These are phyloP conservation scores for Aspergillus heteromorphus DNA, from an alignment of 495 filamentous ascomycete genomes.

Conservation along the genomic window DNA sequence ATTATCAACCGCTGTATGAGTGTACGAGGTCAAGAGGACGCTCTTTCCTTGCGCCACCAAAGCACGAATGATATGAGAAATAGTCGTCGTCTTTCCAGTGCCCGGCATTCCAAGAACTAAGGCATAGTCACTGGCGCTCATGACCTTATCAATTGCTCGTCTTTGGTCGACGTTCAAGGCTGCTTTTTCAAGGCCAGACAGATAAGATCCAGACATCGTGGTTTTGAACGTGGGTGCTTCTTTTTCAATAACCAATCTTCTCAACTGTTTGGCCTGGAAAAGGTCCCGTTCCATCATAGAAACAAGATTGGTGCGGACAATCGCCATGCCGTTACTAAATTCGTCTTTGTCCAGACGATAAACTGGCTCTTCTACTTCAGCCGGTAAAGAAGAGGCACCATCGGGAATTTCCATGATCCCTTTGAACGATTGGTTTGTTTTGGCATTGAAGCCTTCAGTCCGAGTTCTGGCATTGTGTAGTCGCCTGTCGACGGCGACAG, in stretches of 20 bases:
- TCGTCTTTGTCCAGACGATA: constrained; percentile 96
- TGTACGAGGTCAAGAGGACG: constrained; percentile 90
- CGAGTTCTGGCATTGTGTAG: constrained; percentile 81
- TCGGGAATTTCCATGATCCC: constrained; percentile 84
- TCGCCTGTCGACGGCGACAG: constrained; percentile 80
- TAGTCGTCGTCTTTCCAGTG: constrained; percentile 96
- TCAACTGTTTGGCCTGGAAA: constrained; percentile 66
- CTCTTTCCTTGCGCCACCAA: constrained; percentile 86
- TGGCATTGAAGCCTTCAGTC: constrained; percentile 65
- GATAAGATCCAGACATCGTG: constrained; percentile 51
- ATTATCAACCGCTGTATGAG: constrained; percentile 95
- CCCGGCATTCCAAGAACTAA: constrained; percentile 96
- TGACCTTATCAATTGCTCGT: constrained; percentile 82
- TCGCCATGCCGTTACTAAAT: constrained; percentile 96
- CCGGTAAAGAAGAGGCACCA: constrained; percentile 31
- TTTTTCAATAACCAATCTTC: constrained; percentile 71
- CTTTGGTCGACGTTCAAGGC: constrained; percentile 82
- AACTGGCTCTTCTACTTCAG: constrained; percentile 53
- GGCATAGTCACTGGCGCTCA: constrained; percentile 91
- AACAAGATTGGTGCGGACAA: constrained; percentile 86
- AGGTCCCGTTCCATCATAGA: constrained; percentile 80
- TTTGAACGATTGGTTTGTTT: constrained; percentile 74
- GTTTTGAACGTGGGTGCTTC: constrained; percentile 68
- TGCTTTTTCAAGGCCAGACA: constrained; percentile 43
- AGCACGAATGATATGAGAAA: constrained; percentile 92